Percentiles rank a stretch among this genome's conserved stretches.
These are phyloP conservation scores for Escallonia rubra DNA, from an alignment of 129 eudicot species.

Conservation along the genomic window DNA sequence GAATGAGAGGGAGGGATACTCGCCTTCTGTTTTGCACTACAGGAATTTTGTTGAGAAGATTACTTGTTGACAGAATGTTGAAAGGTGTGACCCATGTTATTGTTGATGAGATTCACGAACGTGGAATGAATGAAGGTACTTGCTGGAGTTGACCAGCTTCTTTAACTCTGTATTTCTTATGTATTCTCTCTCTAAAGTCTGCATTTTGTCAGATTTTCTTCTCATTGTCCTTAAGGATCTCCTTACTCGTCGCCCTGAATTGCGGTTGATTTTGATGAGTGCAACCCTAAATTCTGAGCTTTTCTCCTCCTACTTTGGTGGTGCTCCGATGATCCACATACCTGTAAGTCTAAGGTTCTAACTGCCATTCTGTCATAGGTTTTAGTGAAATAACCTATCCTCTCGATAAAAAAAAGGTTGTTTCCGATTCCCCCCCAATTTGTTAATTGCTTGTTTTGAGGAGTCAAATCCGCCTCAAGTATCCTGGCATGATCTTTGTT, in stretches of 20 bases:
- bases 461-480: not conserved
- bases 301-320: conserved; percentile 87
- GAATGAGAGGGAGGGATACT: conserved; percentile 93
- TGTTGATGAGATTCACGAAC: conserved; percentile 97
- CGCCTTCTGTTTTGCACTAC: conserved; percentile 94
- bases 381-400: not conserved
- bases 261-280: conserved; percentile 89
- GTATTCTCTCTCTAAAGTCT: conserved; percentile 8
- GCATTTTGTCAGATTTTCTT: conserved; percentile 69
- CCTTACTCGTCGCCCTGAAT: conserved; percentile 93
- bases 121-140: conserved; percentile 99
- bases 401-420: not conserved
- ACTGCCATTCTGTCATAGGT: not conserved
- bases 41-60: conserved; percentile 85
- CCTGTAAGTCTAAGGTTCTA: conserved; percentile 60
- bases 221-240: conserved; percentile 96
- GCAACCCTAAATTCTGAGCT: conserved; percentile 97
- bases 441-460: too few relatives aligned
- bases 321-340: conserved; percentile 87
- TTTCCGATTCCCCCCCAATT: not conserved
- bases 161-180: conserved; percentile 6
- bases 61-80: conserved; percentile 82
- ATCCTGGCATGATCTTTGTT: not conserved
- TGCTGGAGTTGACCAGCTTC: not conserved
- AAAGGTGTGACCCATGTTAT: conserved; percentile 91